Percentiles rank a stretch among this genome's conserved stretches.
Evolutionary conservation across 768 basidiomycete species (phyloP).

Genomic region (Phylloporus rhodoxanthus): DNA sequence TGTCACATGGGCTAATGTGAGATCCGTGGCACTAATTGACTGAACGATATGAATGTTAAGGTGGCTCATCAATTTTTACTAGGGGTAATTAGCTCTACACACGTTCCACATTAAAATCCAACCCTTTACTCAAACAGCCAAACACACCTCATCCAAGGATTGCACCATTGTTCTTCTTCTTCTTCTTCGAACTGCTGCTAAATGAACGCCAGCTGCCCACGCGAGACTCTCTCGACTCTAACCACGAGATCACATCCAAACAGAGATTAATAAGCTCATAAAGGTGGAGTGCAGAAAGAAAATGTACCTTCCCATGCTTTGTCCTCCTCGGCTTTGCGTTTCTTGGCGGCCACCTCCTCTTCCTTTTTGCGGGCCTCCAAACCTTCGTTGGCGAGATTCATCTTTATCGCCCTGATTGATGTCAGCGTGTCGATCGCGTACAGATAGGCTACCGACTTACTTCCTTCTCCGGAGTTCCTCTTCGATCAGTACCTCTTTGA

Average conservation of each 20-base stretch:
- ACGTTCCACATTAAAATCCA: neutral
- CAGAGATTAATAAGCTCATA: neutral
- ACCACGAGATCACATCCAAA: neutral
- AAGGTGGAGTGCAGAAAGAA: neutral
- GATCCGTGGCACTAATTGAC: too few relatives aligned
- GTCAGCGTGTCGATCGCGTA: constrained; percentile 1
- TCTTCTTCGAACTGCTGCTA: constrained; percentile 62
- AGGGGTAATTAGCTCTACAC: constrained; percentile 12
- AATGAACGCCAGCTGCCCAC: constrained; percentile 84
- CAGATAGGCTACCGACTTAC: constrained; percentile 37
- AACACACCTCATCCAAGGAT: constrained; percentile 54
- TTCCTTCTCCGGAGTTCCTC: constrained; percentile 83
- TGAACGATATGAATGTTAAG: neutral
- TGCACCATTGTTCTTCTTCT: constrained; percentile 68
- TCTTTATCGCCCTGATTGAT: constrained; percentile 70
- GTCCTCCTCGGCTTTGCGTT: constrained; percentile 87
- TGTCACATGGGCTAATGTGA: too few relatives aligned
- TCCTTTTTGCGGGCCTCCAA: constrained; percentile 92
- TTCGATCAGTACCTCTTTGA: constrained; percentile 83
- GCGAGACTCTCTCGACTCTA: constrained; percentile 72
- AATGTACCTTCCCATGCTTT: constrained; percentile 79
- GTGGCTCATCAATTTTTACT: constrained; percentile 9
- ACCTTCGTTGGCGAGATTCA: constrained; percentile 89
- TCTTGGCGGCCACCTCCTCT: constrained; percentile 68
- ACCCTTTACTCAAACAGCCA: neutral